These are phyloP conservation scores for Citrus unshiu DNA, from an alignment of 345 rosid species.

Conservation along the genomic window DNA sequence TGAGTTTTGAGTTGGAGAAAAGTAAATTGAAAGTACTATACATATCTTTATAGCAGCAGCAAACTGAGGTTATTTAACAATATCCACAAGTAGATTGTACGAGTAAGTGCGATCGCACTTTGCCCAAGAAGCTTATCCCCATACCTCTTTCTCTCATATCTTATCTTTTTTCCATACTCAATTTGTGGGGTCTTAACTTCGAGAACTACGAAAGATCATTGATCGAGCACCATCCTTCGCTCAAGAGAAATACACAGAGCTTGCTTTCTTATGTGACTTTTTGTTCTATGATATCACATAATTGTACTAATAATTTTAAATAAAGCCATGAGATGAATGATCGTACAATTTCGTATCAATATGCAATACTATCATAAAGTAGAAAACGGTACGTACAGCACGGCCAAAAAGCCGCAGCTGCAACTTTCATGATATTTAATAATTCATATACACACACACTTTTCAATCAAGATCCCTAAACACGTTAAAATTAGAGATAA, in stretches of 20 bases:
- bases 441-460: too few species aligned
- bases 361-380: conserved; percentile 10
- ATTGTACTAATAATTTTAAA: neutral
- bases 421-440: neutral
- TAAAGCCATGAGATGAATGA: conserved; percentile 21
- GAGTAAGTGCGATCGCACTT: conserved; percentile 50
- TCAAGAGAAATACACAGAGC: neutral
- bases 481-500: too few species aligned
- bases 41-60: neutral
- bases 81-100: conserved; percentile 18
- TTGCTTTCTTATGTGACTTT: neutral
- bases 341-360: conserved; percentile 65
- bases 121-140: conserved; percentile 66
- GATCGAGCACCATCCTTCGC: conserved; percentile 26
- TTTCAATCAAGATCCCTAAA: too few species aligned
- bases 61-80: conserved; percentile 30
- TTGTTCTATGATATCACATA: neutral
- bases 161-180: conserved; percentile 53
- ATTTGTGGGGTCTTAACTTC: conserved; percentile 61
- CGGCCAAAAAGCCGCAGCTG: conserved; percentile 19
- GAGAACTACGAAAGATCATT: conserved; percentile 35
- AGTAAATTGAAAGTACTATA: neutral
- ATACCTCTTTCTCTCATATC: conserved; percentile 41
- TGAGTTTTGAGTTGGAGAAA: neutral
- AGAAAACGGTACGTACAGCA: conserved; percentile 37